Conservation (phyloP, 2,329 filamentous ascomycete species). For the Fusarium burgessii region DNA sequence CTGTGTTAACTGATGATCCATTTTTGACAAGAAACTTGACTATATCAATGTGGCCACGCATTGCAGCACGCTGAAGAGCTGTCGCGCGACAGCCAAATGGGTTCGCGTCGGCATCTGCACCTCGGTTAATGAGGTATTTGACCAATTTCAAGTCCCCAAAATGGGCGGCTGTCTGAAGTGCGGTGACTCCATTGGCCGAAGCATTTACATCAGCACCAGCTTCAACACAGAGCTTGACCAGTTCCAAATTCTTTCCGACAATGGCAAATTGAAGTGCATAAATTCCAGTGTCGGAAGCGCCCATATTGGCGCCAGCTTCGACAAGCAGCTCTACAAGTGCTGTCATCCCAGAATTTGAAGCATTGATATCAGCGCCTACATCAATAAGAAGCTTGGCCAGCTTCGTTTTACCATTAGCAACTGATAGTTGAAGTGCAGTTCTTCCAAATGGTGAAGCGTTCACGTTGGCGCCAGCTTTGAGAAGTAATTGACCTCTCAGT, state of each 20-base stretch:
- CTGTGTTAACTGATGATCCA: fast-evolving
- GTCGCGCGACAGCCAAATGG: fast-evolving
- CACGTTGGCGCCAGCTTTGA: constrained; percentile 33
- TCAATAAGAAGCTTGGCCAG: fast-evolving
- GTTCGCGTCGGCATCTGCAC: constrained; percentile 52
- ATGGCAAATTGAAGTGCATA: fast-evolving
- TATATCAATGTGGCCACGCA: fast-evolving
- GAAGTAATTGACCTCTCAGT: neutral
- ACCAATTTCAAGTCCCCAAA: constrained; percentile 33
- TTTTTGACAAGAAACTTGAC: fast-evolving
- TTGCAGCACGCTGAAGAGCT: fast-evolving
- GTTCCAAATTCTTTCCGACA: fast-evolving
- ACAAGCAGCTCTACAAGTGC: neutral
- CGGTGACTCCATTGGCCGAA: constrained; percentile 6
- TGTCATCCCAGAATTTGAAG: fast-evolving
- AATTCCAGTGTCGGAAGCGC: fast-evolving
- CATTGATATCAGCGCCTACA: neutral
- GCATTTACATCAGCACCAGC: constrained; percentile 49
- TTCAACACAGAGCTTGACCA: constrained; percentile 47
- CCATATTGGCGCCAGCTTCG: neutral
- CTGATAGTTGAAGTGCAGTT: constrained; percentile 30
- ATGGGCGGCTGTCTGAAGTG: constrained; percentile 39
- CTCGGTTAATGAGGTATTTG: constrained; percentile 42
- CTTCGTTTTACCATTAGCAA: fast-evolving
- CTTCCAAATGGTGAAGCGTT: neutral